Evolutionary conservation across 2,329 filamentous ascomycete genomes (phyloP), one percentile per base, ranked within the genome.

Genomic region (Alternaria gansuensis): DNA sequence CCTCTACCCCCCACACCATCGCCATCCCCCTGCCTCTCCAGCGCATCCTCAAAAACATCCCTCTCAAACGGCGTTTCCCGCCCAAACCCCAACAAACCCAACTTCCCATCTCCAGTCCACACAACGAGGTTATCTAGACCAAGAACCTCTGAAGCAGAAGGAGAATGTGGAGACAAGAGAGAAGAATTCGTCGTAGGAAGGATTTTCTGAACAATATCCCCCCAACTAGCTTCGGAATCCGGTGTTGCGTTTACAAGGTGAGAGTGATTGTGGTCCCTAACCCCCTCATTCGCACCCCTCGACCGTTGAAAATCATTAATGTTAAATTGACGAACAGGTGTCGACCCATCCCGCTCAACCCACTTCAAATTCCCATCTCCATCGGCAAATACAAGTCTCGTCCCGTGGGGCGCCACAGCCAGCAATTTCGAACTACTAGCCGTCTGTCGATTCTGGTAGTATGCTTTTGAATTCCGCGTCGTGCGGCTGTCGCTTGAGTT

Each of bases 281-380:
- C 17, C 17, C 17, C 17, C 17, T 17, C 17, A 17, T 17, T 17
- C 17, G 17, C 17, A 17, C 17, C 17, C 7, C 26, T 23, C 2
- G 34, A 9, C 21, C 34, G 56, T 31, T 59, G 56, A 7, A 66
- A 44, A 10, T 80, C 77, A 57, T 87, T 88, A 71, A 88, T 83
- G 63, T 87, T 87, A 75, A 84, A 84, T 0, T 80, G 79, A 13
- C 86, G 80, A 5, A 88, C 81, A 26, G 82, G 78, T 8, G 81
- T 81, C 36, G 78, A 80, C 0, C 91, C 93, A 71, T 97, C 92
- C 34, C 93, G 84, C 77, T 98, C 94, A 43, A 96, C 87, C 93
- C 94, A 98, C 75, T 92, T 94, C 63, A 98, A 77, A 50, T 89
- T 87, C 0, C 94, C 94, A 24, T 92, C 87, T 0, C 90, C 90